A percentile compares a stretch with the other conserved stretches of the same genome.
phyloP scores from a whole-genome alignment of 1,139 yeast species.

The Blastobotrys serpentis region DNA sequence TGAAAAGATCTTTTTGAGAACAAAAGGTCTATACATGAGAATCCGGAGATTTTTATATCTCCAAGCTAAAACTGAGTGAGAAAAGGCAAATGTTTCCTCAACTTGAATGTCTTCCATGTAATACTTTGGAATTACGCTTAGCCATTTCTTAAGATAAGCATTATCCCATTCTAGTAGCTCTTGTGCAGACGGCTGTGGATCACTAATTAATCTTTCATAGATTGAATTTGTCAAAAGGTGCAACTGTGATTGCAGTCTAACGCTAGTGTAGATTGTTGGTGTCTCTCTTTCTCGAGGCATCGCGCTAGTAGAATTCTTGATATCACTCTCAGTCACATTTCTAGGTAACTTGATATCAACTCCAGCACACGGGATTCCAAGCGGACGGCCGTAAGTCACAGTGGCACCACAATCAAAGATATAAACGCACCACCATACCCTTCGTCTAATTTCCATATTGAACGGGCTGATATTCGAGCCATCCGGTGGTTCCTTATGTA shows the following conservation, averaged over 20 bases:
- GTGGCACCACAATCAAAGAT: conserved; percentile 6
- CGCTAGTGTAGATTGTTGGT: conserved; percentile 6
- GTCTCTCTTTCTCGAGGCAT: neutral
- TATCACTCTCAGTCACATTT: conserved; percentile 2
- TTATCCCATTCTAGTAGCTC: conserved; percentile 7
- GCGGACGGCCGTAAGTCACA: conserved; percentile 5
- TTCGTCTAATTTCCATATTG: conserved; percentile 1
- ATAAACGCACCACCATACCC: conserved; percentile 5
- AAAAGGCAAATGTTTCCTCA: neutral
- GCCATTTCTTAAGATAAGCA: neutral
- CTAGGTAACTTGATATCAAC: conserved; percentile 1
- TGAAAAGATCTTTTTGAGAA: neutral
- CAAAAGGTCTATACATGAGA: conserved; percentile 3
- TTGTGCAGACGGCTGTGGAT: conserved; percentile 4
- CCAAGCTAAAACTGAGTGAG: neutral
- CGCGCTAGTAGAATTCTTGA: neutral
- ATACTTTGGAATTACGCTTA: neutral
- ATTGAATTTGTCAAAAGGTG: conserved; percentile 5
- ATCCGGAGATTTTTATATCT: conserved; percentile 1
- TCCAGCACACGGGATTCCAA: conserved; percentile 9
- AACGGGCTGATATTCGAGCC: neutral
- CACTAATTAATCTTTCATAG: conserved; percentile 1
- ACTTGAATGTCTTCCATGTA: neutral
- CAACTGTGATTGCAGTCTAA: conserved; percentile 6
- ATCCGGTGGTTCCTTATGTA: conserved; percentile 6